A percentile compares a stretch with the other conserved stretches of the same genome.
These are phyloP conservation scores for Aleurites moluccanus DNA, from an alignment of 441 rosid species.

Conservation along the genomic window DNA sequence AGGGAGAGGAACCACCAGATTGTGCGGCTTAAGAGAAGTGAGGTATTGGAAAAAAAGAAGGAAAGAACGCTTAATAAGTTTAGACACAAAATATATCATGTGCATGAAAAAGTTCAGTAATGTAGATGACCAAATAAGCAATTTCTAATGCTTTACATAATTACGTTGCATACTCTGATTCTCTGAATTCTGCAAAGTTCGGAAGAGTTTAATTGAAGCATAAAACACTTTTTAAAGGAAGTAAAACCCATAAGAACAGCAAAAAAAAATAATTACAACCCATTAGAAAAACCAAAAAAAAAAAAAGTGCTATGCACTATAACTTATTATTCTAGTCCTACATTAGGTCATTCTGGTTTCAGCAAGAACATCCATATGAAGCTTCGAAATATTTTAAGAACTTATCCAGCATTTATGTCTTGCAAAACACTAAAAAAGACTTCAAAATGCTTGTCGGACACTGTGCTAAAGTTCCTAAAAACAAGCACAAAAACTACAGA, in stretches of 20 bases:
- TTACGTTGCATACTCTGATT: not conserved
- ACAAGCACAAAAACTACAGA: not conserved
- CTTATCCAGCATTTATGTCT: not conserved
- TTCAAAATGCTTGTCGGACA: not conserved
- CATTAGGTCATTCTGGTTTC: slow-evolving; percentile 5
- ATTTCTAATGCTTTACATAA: too few relatives aligned
- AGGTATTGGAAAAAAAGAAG: not conserved
- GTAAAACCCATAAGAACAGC: too few relatives aligned
- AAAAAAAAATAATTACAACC: too few relatives aligned
- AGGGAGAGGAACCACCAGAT: not conserved
- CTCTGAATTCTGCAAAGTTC: slow-evolving; percentile 3
- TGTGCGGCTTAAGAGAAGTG: slow-evolving; percentile 7
- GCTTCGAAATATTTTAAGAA: not conserved
- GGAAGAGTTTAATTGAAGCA: not conserved
- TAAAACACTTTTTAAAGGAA: not conserved
- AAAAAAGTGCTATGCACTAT: not conserved
- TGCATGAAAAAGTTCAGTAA: not conserved
- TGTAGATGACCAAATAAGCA: too few relatives aligned
- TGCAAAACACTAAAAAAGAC: not conserved
- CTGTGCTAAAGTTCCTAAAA: not conserved
- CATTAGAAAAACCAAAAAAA: not conserved
- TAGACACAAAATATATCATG: not conserved
- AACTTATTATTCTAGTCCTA: not conserved
- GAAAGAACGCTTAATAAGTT: not conserved
- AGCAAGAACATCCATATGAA: not conserved